Percentiles rank a stretch among this genome's conserved stretches.
Conservation (phyloP, 2,329 filamentous ascomycete genomes). For the Aspergillus ustus region DNA sequence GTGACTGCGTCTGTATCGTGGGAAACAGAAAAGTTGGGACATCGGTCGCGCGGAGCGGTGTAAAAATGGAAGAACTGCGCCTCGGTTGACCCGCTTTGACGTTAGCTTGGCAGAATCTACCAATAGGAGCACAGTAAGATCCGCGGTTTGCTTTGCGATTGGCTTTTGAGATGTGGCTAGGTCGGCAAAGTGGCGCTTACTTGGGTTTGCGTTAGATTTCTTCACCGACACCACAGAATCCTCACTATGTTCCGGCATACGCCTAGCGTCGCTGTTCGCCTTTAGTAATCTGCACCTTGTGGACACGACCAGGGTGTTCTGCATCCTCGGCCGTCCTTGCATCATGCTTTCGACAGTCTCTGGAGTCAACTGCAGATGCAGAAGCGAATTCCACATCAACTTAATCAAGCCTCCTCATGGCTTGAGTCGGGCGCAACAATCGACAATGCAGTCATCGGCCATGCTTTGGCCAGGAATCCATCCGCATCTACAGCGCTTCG, state of each 20-base stretch:
- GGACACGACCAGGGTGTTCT: constrained; percentile 8
- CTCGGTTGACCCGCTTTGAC: constrained; percentile 17
- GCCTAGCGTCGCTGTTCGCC: constrained; percentile 13
- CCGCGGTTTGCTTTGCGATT: constrained; percentile 24
- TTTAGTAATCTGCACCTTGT: constrained; percentile 15
- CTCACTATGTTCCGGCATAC: constrained; percentile 17
- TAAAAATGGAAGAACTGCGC: constrained; percentile 28
- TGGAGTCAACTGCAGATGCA: neutral
- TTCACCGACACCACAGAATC: constrained; percentile 25
- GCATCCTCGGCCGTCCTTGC: constrained; percentile 12
- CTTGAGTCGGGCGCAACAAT: neutral
- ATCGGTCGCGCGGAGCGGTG: constrained; percentile 24
- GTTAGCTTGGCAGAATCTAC: constrained; percentile 21
- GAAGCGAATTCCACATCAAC: neutral
- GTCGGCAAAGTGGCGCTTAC: constrained; percentile 25
- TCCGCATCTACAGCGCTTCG: neutral
- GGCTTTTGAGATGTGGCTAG: constrained; percentile 26
- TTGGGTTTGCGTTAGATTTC: constrained; percentile 9
- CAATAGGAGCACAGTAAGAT: constrained; percentile 25
- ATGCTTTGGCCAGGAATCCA: neutral
- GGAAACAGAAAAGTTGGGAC: constrained; percentile 4
- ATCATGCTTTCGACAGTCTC: constrained; percentile 4
- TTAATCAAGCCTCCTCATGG: neutral
- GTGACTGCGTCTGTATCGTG: constrained; percentile 12
- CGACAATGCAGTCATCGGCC: neutral